phyloP scores from a whole-genome alignment of 768 basidiomycete genomes.

The Mycena capillaripes region DNA sequence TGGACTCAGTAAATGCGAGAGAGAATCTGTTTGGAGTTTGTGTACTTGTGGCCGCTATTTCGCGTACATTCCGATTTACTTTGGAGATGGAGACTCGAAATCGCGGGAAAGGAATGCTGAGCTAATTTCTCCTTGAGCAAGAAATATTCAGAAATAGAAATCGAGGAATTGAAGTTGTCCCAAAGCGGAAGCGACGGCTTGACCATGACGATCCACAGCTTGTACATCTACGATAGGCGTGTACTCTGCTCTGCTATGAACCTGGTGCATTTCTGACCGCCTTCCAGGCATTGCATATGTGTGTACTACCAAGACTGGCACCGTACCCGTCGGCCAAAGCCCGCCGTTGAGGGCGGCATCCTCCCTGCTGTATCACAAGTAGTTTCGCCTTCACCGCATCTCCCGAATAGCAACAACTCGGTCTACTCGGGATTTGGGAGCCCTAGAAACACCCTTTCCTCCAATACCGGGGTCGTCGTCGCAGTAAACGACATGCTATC shows the following conservation, averaged over 20 bases:
- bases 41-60: background rate
- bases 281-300: conserved; percentile 85
- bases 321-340: conserved; percentile 79
- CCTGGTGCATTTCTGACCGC: conserved; percentile 18
- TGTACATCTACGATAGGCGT: conserved; percentile 95
- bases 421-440: conserved; percentile 60
- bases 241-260: conserved; percentile 38
- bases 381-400: conserved; percentile 55
- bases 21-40: background rate
- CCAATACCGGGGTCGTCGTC: conserved; percentile 77
- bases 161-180: background rate
- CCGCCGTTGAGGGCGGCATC: conserved; percentile 80
- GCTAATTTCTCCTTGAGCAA: background rate
- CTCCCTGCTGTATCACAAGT: conserved; percentile 86
- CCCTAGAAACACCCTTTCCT: conserved; percentile 77
- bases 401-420: conserved; percentile 46
- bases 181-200: conserved; percentile 8
- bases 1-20: background rate
- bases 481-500: conserved; percentile 63
- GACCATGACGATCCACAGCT: conserved; percentile 88
- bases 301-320: conserved; percentile 98
- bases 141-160: no score
- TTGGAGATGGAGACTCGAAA: background rate
- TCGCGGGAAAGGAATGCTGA: background rate
- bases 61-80: background rate